Percentiles rank a stretch among this genome's conserved stretches.
phyloP scores from a whole-genome alignment of 1,139 yeast species.

The Candida albicans region DNA sequence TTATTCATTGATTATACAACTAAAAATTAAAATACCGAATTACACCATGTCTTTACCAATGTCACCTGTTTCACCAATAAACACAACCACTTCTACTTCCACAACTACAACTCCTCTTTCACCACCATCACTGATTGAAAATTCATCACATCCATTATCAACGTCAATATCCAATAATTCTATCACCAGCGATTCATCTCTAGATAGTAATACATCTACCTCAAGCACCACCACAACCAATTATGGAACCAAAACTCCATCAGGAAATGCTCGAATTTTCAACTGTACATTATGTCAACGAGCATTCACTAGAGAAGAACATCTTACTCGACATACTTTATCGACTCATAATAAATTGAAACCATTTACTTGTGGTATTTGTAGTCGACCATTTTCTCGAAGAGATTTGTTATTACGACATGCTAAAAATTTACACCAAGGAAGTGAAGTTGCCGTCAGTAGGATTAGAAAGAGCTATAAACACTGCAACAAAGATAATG shows the following conservation, averaged over 20 bases:
- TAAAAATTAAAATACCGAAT: too few species aligned
- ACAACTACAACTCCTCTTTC: constrained; percentile 1
- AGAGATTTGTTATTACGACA: constrained; percentile 88
- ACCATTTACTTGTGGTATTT: constrained; percentile 81
- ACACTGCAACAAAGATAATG: constrained; percentile 18
- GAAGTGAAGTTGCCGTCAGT: constrained; percentile 50
- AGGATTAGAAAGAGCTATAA: constrained; percentile 44
- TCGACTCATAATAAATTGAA: constrained; percentile 49
- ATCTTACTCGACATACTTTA: constrained; percentile 44
- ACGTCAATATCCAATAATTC: constrained; percentile 4
- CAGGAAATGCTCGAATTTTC: constrained; percentile 46
- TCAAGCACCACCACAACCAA: constrained; percentile 1
- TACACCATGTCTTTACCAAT: too few species aligned
- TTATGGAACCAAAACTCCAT: constrained; percentile 46
- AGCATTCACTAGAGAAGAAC: constrained; percentile 52
- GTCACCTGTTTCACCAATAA: not conserved
- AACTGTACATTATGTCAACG: constrained; percentile 45
- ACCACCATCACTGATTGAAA: not conserved
- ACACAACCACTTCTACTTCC: constrained; percentile 4
- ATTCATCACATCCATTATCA: constrained; percentile 1
- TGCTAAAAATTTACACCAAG: constrained; percentile 89
- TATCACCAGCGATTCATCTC: not conserved
- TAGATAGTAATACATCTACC: constrained; percentile 2
- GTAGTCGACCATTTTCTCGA: constrained; percentile 92
- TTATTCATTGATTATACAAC: too few species aligned